These are phyloP conservation scores for Lizonia empirigonia DNA, from an alignment of 2,329 filamentous ascomycete genomes.

Conservation along the genomic window DNA sequence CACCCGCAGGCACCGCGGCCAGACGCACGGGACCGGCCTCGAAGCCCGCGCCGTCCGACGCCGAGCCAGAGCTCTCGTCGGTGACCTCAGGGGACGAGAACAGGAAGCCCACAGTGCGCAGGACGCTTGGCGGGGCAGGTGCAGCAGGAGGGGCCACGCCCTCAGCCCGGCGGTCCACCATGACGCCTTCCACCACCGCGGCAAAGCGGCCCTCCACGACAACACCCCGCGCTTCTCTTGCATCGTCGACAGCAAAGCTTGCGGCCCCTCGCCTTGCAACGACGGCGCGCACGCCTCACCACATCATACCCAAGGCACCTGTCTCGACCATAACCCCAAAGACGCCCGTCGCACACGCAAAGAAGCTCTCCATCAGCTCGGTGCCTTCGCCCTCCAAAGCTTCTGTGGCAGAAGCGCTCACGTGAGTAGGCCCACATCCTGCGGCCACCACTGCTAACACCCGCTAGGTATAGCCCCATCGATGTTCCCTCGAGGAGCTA, in stretches of 20 bases:
- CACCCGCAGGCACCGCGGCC: slow-evolving; percentile 29
- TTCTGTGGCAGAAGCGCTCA: slow-evolving; percentile 11
- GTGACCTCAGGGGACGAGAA: slow-evolving; percentile 47
- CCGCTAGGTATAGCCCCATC: slow-evolving; percentile 26
- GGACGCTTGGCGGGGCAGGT: slow-evolving; percentile 28
- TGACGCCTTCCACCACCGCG: slow-evolving; percentile 26
- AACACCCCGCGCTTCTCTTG: slow-evolving; percentile 40
- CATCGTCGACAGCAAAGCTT: slow-evolving; percentile 27
- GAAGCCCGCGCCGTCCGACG: slow-evolving; percentile 34
- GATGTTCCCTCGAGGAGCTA: slow-evolving; percentile 31
- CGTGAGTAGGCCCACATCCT: not conserved
- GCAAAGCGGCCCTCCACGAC: slow-evolving; percentile 40
- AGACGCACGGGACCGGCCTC: slow-evolving; percentile 31
- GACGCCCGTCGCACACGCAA: slow-evolving; percentile 32
- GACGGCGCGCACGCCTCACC: slow-evolving; percentile 26
- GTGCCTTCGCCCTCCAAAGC: slow-evolving; percentile 13
- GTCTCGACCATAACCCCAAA: slow-evolving; percentile 20
- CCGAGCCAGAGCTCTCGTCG: slow-evolving; percentile 42
- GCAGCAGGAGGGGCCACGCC: slow-evolving; percentile 34
- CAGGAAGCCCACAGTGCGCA: slow-evolving; percentile 38
- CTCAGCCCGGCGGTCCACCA: slow-evolving; percentile 20
- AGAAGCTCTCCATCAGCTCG: slow-evolving; percentile 37
- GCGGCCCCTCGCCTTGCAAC: slow-evolving; percentile 33
- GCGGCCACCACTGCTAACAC: not conserved
- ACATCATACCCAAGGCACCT: slow-evolving; percentile 28